phyloP scores from a whole-genome alignment of 2,329 filamentous ascomycete genomes.

The Phaeoacremonium minimum region DNA sequence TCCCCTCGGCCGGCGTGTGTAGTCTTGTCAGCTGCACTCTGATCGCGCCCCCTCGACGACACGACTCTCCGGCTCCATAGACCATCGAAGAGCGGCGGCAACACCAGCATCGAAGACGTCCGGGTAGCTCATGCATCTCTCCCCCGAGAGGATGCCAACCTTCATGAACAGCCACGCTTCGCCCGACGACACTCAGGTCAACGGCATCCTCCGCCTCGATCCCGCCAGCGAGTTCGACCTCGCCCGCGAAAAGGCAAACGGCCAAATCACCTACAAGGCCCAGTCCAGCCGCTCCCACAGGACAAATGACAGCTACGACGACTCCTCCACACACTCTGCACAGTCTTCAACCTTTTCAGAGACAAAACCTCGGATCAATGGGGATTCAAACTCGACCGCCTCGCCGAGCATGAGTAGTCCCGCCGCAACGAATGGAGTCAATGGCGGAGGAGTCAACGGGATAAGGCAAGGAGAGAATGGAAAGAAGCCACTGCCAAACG shows the following conservation, averaged over 20 bases:
- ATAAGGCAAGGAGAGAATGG: slow-evolving; percentile 23
- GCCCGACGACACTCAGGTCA: slow-evolving; percentile 33
- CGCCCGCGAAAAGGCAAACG: slow-evolving; percentile 23
- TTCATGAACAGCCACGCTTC: slow-evolving; percentile 44
- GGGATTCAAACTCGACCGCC: slow-evolving; percentile 27
- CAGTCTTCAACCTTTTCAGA: slow-evolving; percentile 49
- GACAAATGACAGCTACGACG: slow-evolving; percentile 50
- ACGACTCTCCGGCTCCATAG: too few relatives aligned
- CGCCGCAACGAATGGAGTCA: slow-evolving; percentile 53
- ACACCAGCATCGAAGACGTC: too few relatives aligned
- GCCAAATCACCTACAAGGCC: slow-evolving; percentile 22
- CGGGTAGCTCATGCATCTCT: neutral
- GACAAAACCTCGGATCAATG: slow-evolving; percentile 37
- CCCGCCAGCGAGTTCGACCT: slow-evolving; percentile 27
- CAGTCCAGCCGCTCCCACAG: slow-evolving; percentile 33
- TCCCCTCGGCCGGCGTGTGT: too few relatives aligned
- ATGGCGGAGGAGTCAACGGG: slow-evolving; percentile 28
- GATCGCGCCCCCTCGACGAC: too few relatives aligned
- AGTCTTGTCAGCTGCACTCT: too few relatives aligned
- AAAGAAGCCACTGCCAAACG: slow-evolving; percentile 18
- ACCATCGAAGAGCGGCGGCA: too few relatives aligned
- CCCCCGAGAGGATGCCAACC: slow-evolving; percentile 43
- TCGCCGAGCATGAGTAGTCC: slow-evolving; percentile 47
- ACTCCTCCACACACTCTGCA: slow-evolving; percentile 47
- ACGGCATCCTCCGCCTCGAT: slow-evolving; percentile 39